Evolutionary conservation across 202 grass and related monocot genomes (phyloP).

Genomic region (Zizania palustris): DNA sequence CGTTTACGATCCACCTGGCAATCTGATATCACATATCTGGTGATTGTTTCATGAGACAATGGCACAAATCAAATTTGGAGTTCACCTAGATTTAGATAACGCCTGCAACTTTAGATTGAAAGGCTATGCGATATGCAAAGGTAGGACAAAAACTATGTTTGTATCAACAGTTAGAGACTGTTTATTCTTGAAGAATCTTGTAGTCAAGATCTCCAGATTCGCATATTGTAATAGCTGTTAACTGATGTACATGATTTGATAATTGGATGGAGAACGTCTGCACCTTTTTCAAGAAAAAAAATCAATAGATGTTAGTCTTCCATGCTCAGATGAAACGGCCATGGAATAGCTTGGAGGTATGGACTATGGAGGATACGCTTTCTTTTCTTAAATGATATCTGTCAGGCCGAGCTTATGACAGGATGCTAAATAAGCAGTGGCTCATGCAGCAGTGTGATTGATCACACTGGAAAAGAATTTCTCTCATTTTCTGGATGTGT

Average conservation of each 20-base stretch:
- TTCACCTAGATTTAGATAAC: constrained; percentile 5
- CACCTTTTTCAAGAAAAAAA: not conserved
- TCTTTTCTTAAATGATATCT: not conserved
- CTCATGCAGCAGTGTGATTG: not conserved
- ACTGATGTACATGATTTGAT: constrained; percentile 22
- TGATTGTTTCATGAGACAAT: constrained; percentile 10
- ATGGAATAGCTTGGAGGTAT: too few relatives aligned
- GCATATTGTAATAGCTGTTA: not conserved
- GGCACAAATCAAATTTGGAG: constrained; percentile 6
- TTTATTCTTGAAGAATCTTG: constrained; percentile 11
- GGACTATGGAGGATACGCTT: not conserved
- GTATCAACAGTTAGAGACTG: not conserved
- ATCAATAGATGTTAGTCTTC: not conserved
- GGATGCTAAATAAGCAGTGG: not conserved
- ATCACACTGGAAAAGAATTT: not conserved
- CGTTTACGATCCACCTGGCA: constrained; percentile 6
- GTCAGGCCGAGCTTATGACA: not conserved
- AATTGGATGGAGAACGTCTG: not conserved
- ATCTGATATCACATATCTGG: not conserved
- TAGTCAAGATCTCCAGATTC: not conserved
- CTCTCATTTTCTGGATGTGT: not conserved
- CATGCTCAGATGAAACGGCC: not conserved
- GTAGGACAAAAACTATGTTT: not conserved
- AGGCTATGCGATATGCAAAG: not conserved
- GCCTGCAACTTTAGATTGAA: not conserved